These are phyloP conservation scores for Trichodelitschia bisporula DNA, from an alignment of 495 filamentous ascomycete genomes.

Conservation along the genomic window DNA sequence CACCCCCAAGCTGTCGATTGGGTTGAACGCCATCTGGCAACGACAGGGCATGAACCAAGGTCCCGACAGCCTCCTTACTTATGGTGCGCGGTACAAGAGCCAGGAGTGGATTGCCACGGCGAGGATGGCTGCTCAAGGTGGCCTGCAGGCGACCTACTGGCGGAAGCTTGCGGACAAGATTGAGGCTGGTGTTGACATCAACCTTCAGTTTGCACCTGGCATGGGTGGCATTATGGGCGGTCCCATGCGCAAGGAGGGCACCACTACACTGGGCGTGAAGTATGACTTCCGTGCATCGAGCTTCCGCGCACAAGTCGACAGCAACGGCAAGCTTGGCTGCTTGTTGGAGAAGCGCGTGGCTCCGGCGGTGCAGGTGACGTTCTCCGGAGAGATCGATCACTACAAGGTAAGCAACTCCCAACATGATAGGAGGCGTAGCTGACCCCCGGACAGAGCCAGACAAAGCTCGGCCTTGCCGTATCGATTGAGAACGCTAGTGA, in stretches of 20 bases:
- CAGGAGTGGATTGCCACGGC: slow-evolving; percentile 76
- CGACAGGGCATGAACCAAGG: slow-evolving; percentile 48
- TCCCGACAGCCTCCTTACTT: slow-evolving; percentile 66
- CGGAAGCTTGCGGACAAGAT: slow-evolving; percentile 79
- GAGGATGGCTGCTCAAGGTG: slow-evolving; percentile 63
- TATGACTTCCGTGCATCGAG: slow-evolving; percentile 93
- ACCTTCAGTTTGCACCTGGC: slow-evolving; percentile 60
- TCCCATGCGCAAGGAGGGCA: slow-evolving; percentile 51
- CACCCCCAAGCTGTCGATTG: slow-evolving; percentile 67
- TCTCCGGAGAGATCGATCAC: slow-evolving; percentile 95
- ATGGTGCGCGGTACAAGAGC: slow-evolving; percentile 71
- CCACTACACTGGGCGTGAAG: slow-evolving; percentile 80
- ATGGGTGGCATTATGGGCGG: slow-evolving; percentile 23
- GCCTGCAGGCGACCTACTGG: slow-evolving; percentile 86
- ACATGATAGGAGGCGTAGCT: background rate
- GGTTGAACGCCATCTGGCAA: slow-evolving; percentile 86
- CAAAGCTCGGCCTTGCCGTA: slow-evolving; percentile 84
- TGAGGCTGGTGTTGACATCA: slow-evolving; percentile 86
- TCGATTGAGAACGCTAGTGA: slow-evolving; percentile 77
- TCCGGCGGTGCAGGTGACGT: slow-evolving; percentile 69
- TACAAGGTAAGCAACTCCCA: slow-evolving; percentile 41
- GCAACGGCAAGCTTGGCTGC: slow-evolving; percentile 74
- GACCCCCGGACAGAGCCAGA: slow-evolving; percentile 42
- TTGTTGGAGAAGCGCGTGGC: slow-evolving; percentile 89
- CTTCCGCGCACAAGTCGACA: slow-evolving; percentile 89